Evolutionary conservation across 805 yeast genomes (phyloP).

Genomic region (Ogataea nonfermentans): DNA sequence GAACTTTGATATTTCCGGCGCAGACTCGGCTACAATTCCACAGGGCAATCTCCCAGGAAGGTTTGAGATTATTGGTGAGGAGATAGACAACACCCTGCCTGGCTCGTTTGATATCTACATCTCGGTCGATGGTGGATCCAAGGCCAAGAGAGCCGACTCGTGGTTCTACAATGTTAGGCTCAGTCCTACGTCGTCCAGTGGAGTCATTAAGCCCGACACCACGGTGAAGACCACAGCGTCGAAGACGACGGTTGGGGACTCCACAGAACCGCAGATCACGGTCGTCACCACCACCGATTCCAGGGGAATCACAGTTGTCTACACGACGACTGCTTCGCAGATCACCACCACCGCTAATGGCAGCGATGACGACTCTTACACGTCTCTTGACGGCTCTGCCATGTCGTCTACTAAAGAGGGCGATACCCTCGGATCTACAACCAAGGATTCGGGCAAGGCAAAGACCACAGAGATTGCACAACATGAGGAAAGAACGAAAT

Average conservation of each 20-base stretch:
- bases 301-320: conserved; percentile 1
- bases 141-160: conserved; percentile 10
- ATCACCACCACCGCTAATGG: neutral
- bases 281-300: conserved; percentile 6
- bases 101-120: conserved; percentile 10
- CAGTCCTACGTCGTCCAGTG: conserved; percentile 10
- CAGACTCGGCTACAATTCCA: conserved; percentile 1
- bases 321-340: conserved; percentile 1
- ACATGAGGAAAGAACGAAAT: too few relatives aligned
- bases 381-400: conserved; percentile 8
- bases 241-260: neutral
- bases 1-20: conserved; percentile 10
- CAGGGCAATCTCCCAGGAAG: conserved; percentile 3
- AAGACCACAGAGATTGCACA: neutral
- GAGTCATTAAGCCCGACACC: conserved; percentile 7
- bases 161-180: conserved; percentile 10
- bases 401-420: neutral
- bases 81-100: conserved; percentile 4
- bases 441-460: neutral
- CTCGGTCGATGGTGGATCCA: conserved; percentile 5
- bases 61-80: conserved; percentile 12
- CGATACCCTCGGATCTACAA: neutral
- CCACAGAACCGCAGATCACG: neutral
- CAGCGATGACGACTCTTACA: conserved; percentile 1
- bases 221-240: neutral